Conservation (phyloP, 2,329 filamentous ascomycete genomes). For the Sporothrix humicola region DNA sequence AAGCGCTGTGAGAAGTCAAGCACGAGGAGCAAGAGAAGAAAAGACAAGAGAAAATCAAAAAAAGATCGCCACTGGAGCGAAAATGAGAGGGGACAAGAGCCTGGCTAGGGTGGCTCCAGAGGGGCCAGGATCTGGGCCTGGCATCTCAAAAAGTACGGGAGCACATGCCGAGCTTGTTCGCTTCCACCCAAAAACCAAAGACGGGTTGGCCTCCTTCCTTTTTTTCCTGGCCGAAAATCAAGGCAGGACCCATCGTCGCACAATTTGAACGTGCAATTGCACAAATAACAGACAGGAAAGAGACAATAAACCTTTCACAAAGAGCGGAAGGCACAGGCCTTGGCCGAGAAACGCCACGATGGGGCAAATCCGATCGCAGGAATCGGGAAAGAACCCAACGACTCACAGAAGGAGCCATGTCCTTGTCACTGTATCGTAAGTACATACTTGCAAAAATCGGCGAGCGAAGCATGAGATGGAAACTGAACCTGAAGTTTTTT, state of each 20-base stretch:
- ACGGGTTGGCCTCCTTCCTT: neutral
- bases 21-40: neutral
- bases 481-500: neutral
- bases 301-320: too few species aligned
- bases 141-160: neutral
- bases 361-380: constrained; percentile 16
- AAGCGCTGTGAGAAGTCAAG: neutral
- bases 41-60: neutral
- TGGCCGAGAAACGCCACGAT: constrained; percentile 28
- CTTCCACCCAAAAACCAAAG: neutral
- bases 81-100: constrained; percentile 13
- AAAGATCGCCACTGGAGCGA: constrained; percentile 27
- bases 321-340: constrained; percentile 9
- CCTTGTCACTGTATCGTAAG: neutral
- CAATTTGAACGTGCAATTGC: neutral
- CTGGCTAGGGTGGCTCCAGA: neutral
- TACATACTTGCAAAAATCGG: neutral
- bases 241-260: neutral
- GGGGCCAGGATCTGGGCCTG: constrained; percentile 1
- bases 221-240: neutral
- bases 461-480: neutral
- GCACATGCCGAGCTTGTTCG: constrained; percentile 24
- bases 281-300: neutral
- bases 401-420: constrained; percentile 17
- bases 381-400: constrained; percentile 7